phyloP scores from a whole-genome alignment of 2,329 filamentous ascomycete species.

The Zalaria sp. region DNA sequence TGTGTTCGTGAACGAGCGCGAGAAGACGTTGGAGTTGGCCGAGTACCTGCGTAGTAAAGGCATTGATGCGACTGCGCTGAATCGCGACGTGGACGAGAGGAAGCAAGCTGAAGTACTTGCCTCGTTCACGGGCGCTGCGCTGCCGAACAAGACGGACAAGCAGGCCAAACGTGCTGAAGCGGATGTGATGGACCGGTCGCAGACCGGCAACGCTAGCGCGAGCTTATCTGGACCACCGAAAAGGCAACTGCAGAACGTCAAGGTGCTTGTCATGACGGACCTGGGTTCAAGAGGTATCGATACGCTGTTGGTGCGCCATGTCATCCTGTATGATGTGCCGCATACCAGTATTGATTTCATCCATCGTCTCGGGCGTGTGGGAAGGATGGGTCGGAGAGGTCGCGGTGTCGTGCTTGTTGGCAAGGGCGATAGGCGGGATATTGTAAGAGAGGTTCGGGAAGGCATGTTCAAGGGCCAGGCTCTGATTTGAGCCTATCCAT shows the following conservation, averaged over 20 bases:
- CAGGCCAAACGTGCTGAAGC: background rate
- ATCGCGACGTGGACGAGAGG: slow-evolving; percentile 67
- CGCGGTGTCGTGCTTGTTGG: slow-evolving; percentile 83
- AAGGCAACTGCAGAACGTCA: slow-evolving; percentile 57
- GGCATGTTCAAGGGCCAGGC: slow-evolving; percentile 42
- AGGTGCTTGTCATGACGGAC: slow-evolving; percentile 89
- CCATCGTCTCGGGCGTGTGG: slow-evolving; percentile 81
- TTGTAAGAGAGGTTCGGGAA: slow-evolving; percentile 82
- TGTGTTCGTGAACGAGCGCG: slow-evolving; percentile 93
- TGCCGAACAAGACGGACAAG: background rate
- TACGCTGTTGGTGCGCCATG: slow-evolving; percentile 77
- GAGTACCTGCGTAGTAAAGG: slow-evolving; percentile 70
- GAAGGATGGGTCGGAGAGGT: slow-evolving; percentile 82
- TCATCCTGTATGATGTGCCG: slow-evolving; percentile 93
- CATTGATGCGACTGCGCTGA: slow-evolving; percentile 74
- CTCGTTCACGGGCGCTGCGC: slow-evolving; percentile 47
- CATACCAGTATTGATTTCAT: slow-evolving; percentile 98
- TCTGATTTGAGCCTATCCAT: slow-evolving; percentile 22
- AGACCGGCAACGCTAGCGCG: background rate
- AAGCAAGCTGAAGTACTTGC: slow-evolving; percentile 65
- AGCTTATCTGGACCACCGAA: slow-evolving; percentile 3
- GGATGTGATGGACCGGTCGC: background rate
- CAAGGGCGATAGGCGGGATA: slow-evolving; percentile 75
- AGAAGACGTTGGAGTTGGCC: slow-evolving; percentile 70
- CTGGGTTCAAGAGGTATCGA: slow-evolving; percentile 87